Evolutionary conservation across 805 yeast species (phyloP).

Genomic region (Yamadazyma laniorum): DNA sequence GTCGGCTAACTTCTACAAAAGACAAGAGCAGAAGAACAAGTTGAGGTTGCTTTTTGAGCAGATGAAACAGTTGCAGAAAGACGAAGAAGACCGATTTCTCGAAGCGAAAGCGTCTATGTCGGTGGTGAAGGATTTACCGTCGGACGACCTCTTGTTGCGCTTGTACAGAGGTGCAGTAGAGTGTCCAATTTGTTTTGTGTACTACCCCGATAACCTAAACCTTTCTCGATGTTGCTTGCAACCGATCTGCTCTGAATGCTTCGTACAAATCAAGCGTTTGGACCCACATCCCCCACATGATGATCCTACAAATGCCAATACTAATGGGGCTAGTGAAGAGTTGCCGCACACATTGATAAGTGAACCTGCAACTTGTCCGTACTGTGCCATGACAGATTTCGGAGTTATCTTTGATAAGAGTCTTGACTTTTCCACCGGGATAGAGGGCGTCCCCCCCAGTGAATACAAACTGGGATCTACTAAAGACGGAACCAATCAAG

Average conservation of each 20-base stretch:
- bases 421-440: conserved; percentile 49
- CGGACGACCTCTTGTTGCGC: conserved; percentile 48
- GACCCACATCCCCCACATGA: conserved; percentile 95
- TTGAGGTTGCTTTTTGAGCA: conserved; percentile 38
- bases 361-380: conserved; percentile 90
- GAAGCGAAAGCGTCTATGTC: conserved; percentile 21
- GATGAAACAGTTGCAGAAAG: conserved; percentile 28
- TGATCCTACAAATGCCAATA: conserved; percentile 19
- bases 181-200: conserved; percentile 93
- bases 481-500: not conserved
- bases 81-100: conserved; percentile 35
- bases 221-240: conserved; percentile 86
- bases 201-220: conserved; percentile 76
- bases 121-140: conserved; percentile 25
- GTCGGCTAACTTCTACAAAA: conserved; percentile 43
- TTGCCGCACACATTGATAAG: conserved; percentile 67
- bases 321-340: conserved; percentile 32
- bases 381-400: conserved; percentile 83
- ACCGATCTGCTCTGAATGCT: conserved; percentile 94
- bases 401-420: conserved; percentile 82
- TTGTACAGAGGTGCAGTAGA: conserved; percentile 72
- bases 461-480: no score
- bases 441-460: conserved; percentile 53
- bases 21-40: conserved; percentile 49
- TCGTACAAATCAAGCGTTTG: conserved; percentile 87